These are phyloP conservation scores for Ceratocystiopsis sp. DNA, from an alignment of 2,329 filamentous ascomycete species.

Conservation along the genomic window DNA sequence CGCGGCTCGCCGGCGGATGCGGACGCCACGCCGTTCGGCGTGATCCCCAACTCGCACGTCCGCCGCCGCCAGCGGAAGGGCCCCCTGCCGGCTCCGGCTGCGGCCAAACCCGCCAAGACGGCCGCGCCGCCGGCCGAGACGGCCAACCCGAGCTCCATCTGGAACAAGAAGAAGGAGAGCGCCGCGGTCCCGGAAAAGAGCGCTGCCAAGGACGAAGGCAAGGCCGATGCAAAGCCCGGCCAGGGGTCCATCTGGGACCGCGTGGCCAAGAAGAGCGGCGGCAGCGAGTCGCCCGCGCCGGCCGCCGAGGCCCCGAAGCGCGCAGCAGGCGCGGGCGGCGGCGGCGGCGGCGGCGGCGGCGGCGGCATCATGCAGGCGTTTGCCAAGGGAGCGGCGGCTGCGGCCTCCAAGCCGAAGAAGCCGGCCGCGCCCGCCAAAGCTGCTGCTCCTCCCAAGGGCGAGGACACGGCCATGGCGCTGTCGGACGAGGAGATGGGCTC, in stretches of 20 bases:
- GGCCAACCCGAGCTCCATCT: too few relatives aligned
- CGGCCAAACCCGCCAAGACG: neutral
- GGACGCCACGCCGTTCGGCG: constrained; percentile 45
- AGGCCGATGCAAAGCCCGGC: constrained; percentile 3
- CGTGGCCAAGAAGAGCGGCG: neutral
- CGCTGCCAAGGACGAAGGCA: constrained; percentile 13
- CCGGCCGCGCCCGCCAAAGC: neutral
- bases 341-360: constrained; percentile 9
- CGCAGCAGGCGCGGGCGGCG: constrained; percentile 10
- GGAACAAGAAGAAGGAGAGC: neutral
- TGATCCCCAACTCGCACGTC: constrained; percentile 58
- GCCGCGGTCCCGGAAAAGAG: neutral
- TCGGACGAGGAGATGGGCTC: constrained; percentile 22
- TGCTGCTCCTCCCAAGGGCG: constrained; percentile 19
- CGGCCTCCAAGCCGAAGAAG: constrained; percentile 29
- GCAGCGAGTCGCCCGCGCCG: constrained; percentile 1
- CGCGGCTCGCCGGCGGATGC: constrained; percentile 44
- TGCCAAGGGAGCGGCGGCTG: constrained; percentile 39
- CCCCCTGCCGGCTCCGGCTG: neutral
- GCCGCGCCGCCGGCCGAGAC: too few relatives aligned
- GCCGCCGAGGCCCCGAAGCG: constrained; percentile 18
- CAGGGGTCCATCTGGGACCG: neutral
- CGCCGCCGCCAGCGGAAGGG: constrained; percentile 28
- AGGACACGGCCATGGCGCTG: constrained; percentile 32
- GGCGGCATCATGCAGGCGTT: constrained; percentile 57